Base-by-base conservation (phyloP, 441 rosid species). In the Codiaeum variegatum region DNA sequence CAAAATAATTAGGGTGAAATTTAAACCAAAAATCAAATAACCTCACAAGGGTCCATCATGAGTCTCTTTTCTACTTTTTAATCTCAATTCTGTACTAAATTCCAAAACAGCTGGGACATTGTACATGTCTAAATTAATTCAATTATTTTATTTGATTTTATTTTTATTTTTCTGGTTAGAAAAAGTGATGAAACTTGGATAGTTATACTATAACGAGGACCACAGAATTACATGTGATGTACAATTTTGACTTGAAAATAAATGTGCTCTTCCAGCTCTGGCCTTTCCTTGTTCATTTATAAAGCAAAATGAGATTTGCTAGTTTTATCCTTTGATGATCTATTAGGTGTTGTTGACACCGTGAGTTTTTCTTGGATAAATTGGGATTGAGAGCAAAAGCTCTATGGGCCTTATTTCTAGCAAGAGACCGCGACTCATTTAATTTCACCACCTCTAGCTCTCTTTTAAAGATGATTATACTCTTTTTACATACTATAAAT, bases 41-140 rank as follows among this genome's bases (percentile, higher is more conserved):
- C 64, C 72, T 69, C 64, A 69, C 52, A 69, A 38, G 19, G 10
- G 10, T 69, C 51, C 62, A 55, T 16, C 63, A 52, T 11, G 0
- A 3, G 26, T 32, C 11, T 29, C n/a, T 5, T 59, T 60, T 18
- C 24, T 9, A 2, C 46, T 44, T 9, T 0, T 21, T 13, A 46
- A 10, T 0, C 18, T 32, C 28, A 7, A 42, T 28, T 23, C 12
- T 7, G 6, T 24, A 18, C 54, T 60, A 64, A 38, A 52, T 24
- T 73, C 70, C 75, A 72, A 82, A 24, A 24, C 0, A 32, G 18
- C 31, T 40, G 68, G 74, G 21, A 13, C 64, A 24, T 12, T 21
- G 59, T 16, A 58, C 4, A 3, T 16, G 51, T 40, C 15, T 40
- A 40, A 0, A 40, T 40, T 40, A 40, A 40, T 9, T 40, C 11